Conservation (phyloP, 148 eudicot species). For the Talinum fruticosum region DNA sequence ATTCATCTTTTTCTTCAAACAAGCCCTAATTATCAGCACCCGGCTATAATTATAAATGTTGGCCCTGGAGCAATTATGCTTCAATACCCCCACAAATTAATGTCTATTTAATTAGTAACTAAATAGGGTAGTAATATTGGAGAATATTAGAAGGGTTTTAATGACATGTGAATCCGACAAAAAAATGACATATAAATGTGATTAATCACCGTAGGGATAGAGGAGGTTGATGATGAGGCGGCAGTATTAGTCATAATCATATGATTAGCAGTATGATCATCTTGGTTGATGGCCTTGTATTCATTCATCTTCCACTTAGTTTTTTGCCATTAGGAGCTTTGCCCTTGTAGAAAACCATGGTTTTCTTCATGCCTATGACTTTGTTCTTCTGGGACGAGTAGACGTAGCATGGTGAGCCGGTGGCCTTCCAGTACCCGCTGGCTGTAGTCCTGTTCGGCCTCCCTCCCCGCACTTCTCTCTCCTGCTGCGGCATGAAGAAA, state of each 20-base stretch:
- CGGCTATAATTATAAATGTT: too few relatives aligned
- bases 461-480: slow-evolving; percentile 51
- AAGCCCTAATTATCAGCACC: too few relatives aligned
- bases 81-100: too few relatives aligned
- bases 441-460: slow-evolving; percentile 43
- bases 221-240: background rate
- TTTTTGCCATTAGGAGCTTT: slow-evolving; percentile 50
- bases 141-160: background rate
- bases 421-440: slow-evolving; percentile 62
- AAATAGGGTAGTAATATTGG: background rate
- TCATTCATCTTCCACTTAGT: slow-evolving; percentile 67
- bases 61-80: too few relatives aligned
- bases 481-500: slow-evolving; percentile 49
- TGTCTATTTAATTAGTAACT: too few relatives aligned
- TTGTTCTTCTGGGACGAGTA: slow-evolving; percentile 28
- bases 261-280: background rate
- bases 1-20: too few relatives aligned
- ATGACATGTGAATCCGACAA: background rate
- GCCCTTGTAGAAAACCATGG: slow-evolving; percentile 62
- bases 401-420: slow-evolving; percentile 49
- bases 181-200: too few relatives aligned
- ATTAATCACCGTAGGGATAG: slow-evolving; percentile 35
- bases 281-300: slow-evolving; percentile 39
- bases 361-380: slow-evolving; percentile 51
- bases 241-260: background rate